phyloP scores from a whole-genome alignment of 106 monocot species.

The Dendrobium officinale region DNA sequence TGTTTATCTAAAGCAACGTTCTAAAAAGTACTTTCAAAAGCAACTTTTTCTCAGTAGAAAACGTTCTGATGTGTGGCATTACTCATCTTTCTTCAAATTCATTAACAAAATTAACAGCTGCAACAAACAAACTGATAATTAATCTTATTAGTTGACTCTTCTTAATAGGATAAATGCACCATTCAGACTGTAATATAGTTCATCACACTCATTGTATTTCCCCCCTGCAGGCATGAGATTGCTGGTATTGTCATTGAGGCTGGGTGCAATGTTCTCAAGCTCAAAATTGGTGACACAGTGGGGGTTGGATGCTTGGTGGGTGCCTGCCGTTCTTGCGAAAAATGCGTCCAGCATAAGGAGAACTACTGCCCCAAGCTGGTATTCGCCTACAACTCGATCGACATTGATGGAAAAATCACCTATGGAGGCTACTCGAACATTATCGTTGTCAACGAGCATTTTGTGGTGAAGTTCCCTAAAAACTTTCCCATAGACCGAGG shows the following conservation, averaged over 20 bases:
- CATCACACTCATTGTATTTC: neutral
- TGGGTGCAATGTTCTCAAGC: constrained; percentile 37
- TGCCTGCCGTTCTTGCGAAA: constrained; percentile 41
- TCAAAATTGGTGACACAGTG: constrained; percentile 59
- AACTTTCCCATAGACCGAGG: constrained; percentile 7
- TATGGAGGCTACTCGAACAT: constrained; percentile 59
- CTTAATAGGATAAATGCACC: neutral
- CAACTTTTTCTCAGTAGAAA: no score
- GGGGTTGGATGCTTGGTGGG: constrained; percentile 67
- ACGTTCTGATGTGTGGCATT: no score
- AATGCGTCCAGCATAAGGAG: constrained; percentile 39
- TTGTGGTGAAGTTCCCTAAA: constrained; percentile 17
- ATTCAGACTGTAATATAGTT: neutral
- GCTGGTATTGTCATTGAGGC: constrained; percentile 49
- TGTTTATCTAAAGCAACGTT: no score
- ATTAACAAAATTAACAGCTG: no score
- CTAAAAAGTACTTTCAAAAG: no score
- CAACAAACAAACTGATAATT: no score
- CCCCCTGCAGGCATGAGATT: constrained; percentile 63
- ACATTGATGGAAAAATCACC: constrained; percentile 33
- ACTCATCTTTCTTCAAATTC: no score
- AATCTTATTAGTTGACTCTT: no score
- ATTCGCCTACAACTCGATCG: constrained; percentile 32
- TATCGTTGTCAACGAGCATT: constrained; percentile 48
- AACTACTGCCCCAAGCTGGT: constrained; percentile 51